phyloP scores from a whole-genome alignment of 176 grass and related monocot species.

The Thalia dealbata region DNA sequence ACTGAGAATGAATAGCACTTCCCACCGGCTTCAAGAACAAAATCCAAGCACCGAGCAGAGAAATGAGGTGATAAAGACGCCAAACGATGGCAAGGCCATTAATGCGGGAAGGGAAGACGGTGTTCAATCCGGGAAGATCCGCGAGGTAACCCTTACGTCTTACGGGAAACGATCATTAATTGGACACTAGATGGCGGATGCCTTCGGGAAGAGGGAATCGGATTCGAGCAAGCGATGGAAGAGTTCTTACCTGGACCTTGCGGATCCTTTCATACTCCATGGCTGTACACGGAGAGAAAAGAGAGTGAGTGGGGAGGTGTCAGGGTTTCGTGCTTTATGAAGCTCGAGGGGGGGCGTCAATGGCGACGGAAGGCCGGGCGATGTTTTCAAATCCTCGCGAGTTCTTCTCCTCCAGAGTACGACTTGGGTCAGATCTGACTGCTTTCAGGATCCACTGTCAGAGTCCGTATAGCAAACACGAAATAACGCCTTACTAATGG shows the following conservation, averaged over 20 bases:
- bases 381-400: constrained; percentile 3
- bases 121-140: background rate
- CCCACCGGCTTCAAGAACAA: background rate
- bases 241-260: constrained; percentile 69
- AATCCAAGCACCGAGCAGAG: background rate
- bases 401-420: background rate
- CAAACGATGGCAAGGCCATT: background rate
- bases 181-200: background rate
- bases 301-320: background rate
- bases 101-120: background rate
- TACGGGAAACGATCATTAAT: background rate
- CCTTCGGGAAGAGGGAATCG: background rate
- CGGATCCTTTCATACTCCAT: constrained; percentile 99
- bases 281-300: constrained; percentile 12
- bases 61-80: background rate
- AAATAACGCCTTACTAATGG: no score
- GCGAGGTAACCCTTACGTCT: background rate
- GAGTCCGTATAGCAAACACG: no score
- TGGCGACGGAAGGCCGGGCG: background rate
- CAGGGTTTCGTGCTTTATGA: background rate
- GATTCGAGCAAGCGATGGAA: background rate
- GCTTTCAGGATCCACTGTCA: no score
- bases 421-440: background rate
- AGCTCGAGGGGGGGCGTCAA: background rate
- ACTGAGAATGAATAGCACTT: background rate